Evolutionary conservation across 169 alveolate species (phyloP), one percentile per base, ranked within the genome.

Genomic region (Plasmodium knowlesi): DNA sequence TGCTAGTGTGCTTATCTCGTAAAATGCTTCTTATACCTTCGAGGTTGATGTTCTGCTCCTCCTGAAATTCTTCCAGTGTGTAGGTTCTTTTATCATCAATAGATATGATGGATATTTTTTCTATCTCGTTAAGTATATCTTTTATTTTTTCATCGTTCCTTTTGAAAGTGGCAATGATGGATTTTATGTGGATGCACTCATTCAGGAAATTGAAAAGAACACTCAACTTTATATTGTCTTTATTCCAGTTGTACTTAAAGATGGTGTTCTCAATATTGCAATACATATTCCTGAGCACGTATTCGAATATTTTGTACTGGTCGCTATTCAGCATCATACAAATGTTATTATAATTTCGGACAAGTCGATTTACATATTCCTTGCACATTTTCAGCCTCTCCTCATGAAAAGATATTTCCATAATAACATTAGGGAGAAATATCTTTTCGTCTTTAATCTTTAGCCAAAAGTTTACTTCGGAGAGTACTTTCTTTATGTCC

Each of bases 201-300:
- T 89, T 89, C 43, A 89, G 82, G 19, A 89, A 79, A 32, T 67
- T 89, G 53, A 89, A 89, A 2, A 89, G 73, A 3, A 79, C 53
- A 39, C 82, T 89, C 72, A 89, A 67, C 71, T 89, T 89, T 43
- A 89, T 89, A 25, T 50, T 89, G 79, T 89, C 94, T 32, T 89
- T 89, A 89, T 89, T 89, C 94, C 94, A 89, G 41, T 89, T 89
- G 50, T 79, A 89, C 82, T 89, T 89, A 89, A 89, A 89, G 8
- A 89, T 39, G 28, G 89, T 89, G 76, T 78, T 79, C 67, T 89
- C 94, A 57, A 89, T 89, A 30, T 89, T 89, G 50, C 50, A 61
- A 67, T 32, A 89, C 32, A 89, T 89, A n/a, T 89, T 89, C 67
- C 71, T 78, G 41, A 89, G 82, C 4, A 89, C 37, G 82, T 79